Base-by-base conservation (phyloP, 129 eudicot genomes). In the Sambucus nigra region DNA sequence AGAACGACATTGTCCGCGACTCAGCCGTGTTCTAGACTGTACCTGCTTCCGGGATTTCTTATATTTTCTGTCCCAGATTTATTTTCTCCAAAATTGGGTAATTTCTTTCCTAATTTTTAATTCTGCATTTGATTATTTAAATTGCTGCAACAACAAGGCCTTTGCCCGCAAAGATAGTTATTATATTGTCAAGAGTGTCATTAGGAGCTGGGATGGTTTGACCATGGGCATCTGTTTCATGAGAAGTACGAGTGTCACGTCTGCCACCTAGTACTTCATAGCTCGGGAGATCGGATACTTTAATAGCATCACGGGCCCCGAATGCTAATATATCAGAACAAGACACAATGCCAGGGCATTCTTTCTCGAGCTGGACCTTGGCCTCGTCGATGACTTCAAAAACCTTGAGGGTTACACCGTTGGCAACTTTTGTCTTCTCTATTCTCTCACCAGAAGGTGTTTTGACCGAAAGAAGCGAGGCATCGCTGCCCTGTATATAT, bases 331-430 rank as follows among this genome's bases (percentile, higher is more conserved):
- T 29, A 61, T 76, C 91, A 46, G 84, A 75, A 53, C 89, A 81
- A n/a, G 91, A 81, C 18, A 81, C 91, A 7, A 67, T 23, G 21
- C 80, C 76, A 8, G 84, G 91, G 63, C 84, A 77, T 48, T 48
- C 70, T 10, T 39, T 48, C 60, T 77, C 91, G 44, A 73, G 73
- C 13, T 55, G 55, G 16, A 75, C 26, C 60, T 77, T 81, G 12
- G 66, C 73, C 2, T 65, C 76, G 21, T 77, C 81, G 24, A n/a
- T 63, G 54, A 60, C 71, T 31, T 66, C 81, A 45, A 40, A 73
- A 17, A 84, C 89, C 12, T 31, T 29, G 28, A 73, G 55, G n/a
- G 57, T 26, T 2, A 1, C 46, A 15, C 66, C 64, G 38, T 80
- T 80, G 31, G 74, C 63, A 3, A 5, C 2, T n/a, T 78, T 47